A percentile compares a stretch with the other conserved stretches of the same genome.
These are phyloP conservation scores for Mortierella claussenii DNA, from an alignment of 192 early-diverging fungal species.

Conservation along the genomic window DNA sequence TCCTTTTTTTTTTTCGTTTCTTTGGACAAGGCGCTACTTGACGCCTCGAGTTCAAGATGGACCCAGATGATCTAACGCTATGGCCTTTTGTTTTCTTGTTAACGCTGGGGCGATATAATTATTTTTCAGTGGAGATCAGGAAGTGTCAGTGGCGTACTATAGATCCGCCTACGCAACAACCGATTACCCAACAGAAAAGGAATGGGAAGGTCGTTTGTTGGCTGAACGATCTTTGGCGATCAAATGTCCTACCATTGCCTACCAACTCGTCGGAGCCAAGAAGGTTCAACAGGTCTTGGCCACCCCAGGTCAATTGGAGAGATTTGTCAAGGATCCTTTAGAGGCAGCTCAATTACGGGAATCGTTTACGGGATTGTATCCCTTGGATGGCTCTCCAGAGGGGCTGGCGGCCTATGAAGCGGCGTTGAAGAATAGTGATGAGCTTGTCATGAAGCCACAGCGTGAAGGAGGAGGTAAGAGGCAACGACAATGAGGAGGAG, in stretches of 20 bases:
- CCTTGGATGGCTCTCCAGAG: constrained; percentile 75
- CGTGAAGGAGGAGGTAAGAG: constrained; percentile 92
- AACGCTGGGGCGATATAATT: background rate
- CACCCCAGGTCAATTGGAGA: constrained; percentile 81
- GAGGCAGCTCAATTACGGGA: constrained; percentile 65
- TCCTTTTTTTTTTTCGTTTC: background rate
- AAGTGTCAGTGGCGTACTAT: constrained; percentile 91
- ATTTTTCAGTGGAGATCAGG: constrained; percentile 66
- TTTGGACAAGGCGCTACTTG: too few relatives aligned
- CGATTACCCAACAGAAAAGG: constrained; percentile 85
- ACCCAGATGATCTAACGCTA: too few relatives aligned
- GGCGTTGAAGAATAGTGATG: constrained; percentile 71
- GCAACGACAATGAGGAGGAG: too few relatives aligned
- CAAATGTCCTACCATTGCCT: constrained; percentile 89
- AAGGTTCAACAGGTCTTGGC: constrained; percentile 96
- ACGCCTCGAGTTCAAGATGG: too few relatives aligned
- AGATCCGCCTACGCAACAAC: constrained; percentile 91
- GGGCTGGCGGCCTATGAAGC: constrained; percentile 74
- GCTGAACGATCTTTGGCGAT: constrained; percentile 86
- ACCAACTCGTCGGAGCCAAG: constrained; percentile 95
- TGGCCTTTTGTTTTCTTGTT: background rate
- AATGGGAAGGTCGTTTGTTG: constrained; percentile 91
- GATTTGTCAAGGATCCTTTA: constrained; percentile 66
- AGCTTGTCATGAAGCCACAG: constrained; percentile 95
- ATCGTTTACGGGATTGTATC: constrained; percentile 92